Percentiles rank a stretch among this genome's conserved stretches.
phyloP scores from a whole-genome alignment of 192 early-diverging fungal species.

The Martensiomyces pterosporus region DNA sequence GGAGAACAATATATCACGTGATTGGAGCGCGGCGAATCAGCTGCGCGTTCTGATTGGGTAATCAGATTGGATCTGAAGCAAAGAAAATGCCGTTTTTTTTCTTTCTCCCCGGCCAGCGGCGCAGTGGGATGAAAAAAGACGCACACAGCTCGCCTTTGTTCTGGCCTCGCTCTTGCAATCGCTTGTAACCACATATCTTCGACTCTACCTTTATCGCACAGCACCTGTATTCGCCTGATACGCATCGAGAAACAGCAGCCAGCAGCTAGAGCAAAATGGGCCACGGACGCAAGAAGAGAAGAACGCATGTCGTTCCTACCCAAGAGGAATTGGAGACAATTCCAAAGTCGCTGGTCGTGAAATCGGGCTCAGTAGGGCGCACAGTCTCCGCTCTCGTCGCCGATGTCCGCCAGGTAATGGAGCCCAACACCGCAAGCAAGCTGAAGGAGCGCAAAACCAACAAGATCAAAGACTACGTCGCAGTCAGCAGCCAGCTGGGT shows the following conservation, averaged over 20 bases:
- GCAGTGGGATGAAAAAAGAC: too few relatives aligned
- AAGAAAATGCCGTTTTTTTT: too few relatives aligned
- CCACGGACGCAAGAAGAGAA: conserved; percentile 41
- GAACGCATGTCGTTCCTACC: conserved; percentile 48
- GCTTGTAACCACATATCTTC: too few relatives aligned
- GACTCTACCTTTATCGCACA: not conserved
- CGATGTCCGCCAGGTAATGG: conserved; percentile 85
- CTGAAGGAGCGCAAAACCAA: conserved; percentile 89
- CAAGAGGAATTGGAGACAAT: conserved; percentile 53
- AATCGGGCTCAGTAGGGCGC: conserved; percentile 76
- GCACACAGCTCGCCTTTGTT: too few relatives aligned
- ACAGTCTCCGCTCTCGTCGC: conserved; percentile 73
- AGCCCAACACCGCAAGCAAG: conserved; percentile 89
- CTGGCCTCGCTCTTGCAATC: too few relatives aligned
- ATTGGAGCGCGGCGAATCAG: too few relatives aligned
- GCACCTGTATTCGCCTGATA: too few relatives aligned
- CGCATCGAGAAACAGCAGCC: too few relatives aligned
- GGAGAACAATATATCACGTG: too few relatives aligned
- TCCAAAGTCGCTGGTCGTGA: conserved; percentile 90
- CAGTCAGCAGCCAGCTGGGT: conserved; percentile 76
- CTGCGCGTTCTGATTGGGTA: too few relatives aligned
- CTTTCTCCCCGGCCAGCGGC: too few relatives aligned
- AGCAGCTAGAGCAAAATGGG: conserved; percentile 25
- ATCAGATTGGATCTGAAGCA: too few relatives aligned
- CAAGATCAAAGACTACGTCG: conserved; percentile 89